Conservation (phyloP, 2,329 filamentous ascomycete genomes). For the Xylariaceae sp. region DNA sequence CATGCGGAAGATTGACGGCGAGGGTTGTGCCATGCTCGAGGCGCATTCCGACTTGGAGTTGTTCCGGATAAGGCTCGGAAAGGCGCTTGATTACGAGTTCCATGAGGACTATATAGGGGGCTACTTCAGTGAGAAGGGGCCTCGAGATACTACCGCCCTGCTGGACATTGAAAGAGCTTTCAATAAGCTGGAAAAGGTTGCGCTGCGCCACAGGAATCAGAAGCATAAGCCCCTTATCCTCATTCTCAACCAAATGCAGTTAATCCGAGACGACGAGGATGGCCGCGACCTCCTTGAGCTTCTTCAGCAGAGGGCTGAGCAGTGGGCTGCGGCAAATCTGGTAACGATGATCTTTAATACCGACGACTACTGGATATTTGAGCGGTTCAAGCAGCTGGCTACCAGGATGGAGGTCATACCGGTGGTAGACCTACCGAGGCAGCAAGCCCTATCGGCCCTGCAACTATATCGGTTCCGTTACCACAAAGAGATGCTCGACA, state of each 20-base stretch:
- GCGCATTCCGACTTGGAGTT: constrained; percentile 93
- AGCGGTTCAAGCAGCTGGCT: constrained; percentile 84
- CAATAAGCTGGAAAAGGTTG: constrained; percentile 97
- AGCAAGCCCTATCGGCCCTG: constrained; percentile 70
- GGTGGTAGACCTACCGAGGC: constrained; percentile 75
- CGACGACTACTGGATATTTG: constrained; percentile 98
- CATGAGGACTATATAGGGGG: constrained; percentile 97
- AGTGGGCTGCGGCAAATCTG: constrained; percentile 89
- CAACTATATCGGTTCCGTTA: constrained; percentile 76
- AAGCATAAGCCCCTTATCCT: constrained; percentile 71
- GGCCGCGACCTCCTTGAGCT: constrained; percentile 91
- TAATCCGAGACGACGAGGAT: constrained; percentile 85
- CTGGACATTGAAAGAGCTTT: constrained; percentile 94
- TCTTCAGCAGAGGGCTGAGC: constrained; percentile 89
- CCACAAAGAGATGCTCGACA: constrained; percentile 54
- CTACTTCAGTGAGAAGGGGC: constrained; percentile 90
- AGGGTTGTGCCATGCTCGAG: constrained; percentile 91
- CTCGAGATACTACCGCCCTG: constrained; percentile 83
- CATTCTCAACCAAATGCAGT: constrained; percentile 90
- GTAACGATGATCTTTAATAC: constrained; percentile 92
- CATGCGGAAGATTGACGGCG: constrained; percentile 87
- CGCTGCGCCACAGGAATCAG: constrained; percentile 60
- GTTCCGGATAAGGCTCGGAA: constrained; percentile 86
- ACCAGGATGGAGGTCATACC: constrained; percentile 93
- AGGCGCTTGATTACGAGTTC: constrained; percentile 92